Percentiles rank a stretch among this genome's conserved stretches.
These are phyloP conservation scores for Kandelia obovata DNA, from an alignment of 345 rosid species.

Conservation along the genomic window DNA sequence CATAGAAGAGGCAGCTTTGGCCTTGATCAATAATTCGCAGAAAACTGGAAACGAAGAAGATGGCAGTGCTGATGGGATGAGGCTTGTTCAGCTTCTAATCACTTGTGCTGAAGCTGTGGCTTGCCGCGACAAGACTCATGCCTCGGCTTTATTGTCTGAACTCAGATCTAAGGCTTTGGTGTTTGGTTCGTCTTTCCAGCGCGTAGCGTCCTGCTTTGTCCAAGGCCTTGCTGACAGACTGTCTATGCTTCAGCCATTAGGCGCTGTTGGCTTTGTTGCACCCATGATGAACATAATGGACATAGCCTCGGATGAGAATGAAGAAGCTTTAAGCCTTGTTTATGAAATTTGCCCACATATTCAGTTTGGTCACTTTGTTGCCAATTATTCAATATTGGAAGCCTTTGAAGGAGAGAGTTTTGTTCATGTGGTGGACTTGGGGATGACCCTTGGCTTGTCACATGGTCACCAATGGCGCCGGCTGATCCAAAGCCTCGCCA, in stretches of 20 bases:
- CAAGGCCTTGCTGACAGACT: slow-evolving; percentile 55
- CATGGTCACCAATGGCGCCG: slow-evolving; percentile 54
- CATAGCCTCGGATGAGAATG: slow-evolving; percentile 38
- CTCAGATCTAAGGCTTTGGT: slow-evolving; percentile 46
- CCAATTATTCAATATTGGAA: slow-evolving; percentile 60
- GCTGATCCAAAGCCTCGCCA: slow-evolving; percentile 53
- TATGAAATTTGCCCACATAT: slow-evolving; percentile 61
- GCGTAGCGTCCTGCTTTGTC: slow-evolving; percentile 67
- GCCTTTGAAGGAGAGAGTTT: slow-evolving; percentile 76
- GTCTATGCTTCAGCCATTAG: slow-evolving; percentile 44
- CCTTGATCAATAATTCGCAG: slow-evolving; percentile 8
- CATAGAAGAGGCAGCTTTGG: slow-evolving; percentile 43
- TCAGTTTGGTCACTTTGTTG: slow-evolving; percentile 54
- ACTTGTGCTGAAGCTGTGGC: slow-evolving; percentile 72
- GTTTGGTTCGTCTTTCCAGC: slow-evolving; percentile 59
- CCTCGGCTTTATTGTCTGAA: slow-evolving; percentile 47
- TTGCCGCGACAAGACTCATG: slow-evolving; percentile 55
- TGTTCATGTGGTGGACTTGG: slow-evolving; percentile 65
- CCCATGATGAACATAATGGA: slow-evolving; percentile 42
- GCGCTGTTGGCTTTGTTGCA: slow-evolving; percentile 23
- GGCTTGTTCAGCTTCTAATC: slow-evolving; percentile 50
- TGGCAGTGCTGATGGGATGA: slow-evolving; percentile 42
- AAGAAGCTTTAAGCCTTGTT: slow-evolving; percentile 53
- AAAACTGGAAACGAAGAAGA: slow-evolving; percentile 28
- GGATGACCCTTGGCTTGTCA: slow-evolving; percentile 59